These are phyloP conservation scores for Alternaria gaisen DNA, from an alignment of 2,329 filamentous ascomycete genomes.

Conservation along the genomic window DNA sequence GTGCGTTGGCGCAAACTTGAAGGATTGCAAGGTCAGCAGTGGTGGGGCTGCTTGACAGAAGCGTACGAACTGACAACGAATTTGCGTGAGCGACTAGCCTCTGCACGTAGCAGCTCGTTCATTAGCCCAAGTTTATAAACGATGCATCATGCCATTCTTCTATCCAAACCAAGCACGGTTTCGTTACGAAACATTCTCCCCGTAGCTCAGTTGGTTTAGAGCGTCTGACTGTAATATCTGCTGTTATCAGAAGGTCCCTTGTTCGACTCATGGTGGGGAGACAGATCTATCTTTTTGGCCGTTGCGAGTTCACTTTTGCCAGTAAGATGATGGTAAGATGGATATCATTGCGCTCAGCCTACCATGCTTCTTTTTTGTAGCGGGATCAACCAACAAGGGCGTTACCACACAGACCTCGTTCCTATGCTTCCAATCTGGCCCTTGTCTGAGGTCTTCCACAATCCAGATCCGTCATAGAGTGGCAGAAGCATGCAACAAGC, in stretches of 20 bases:
- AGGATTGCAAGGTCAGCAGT: background rate
- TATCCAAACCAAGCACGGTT: slow-evolving; percentile 24
- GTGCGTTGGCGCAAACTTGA: background rate
- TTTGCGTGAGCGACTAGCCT: no score
- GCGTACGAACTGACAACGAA: background rate
- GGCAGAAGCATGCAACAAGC: slow-evolving; percentile 1
- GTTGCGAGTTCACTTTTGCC: background rate
- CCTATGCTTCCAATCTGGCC: background rate
- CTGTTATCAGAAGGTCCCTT: slow-evolving; percentile 48
- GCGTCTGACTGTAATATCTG: slow-evolving; percentile 49
- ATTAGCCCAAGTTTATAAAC: no score
- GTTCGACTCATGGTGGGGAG: slow-evolving; percentile 47
- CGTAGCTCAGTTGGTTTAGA: slow-evolving; percentile 49
- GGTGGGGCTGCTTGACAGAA: background rate
- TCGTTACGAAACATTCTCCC: slow-evolving; percentile 25
- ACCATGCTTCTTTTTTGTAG: background rate
- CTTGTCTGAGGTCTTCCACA: background rate
- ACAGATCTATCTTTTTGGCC: slow-evolving; percentile 21
- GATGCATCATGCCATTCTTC: rapidly evolving
- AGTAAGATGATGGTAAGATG: background rate
- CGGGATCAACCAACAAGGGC: no score
- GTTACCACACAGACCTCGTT: background rate
- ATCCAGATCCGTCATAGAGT: background rate
- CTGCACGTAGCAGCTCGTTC: no score
- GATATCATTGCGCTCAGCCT: background rate